Percentiles rank a stretch among this genome's conserved stretches.
These are phyloP conservation scores for Cryptosporidium andersoni DNA, from an alignment of 169 alveolate species.

Conservation along the genomic window DNA sequence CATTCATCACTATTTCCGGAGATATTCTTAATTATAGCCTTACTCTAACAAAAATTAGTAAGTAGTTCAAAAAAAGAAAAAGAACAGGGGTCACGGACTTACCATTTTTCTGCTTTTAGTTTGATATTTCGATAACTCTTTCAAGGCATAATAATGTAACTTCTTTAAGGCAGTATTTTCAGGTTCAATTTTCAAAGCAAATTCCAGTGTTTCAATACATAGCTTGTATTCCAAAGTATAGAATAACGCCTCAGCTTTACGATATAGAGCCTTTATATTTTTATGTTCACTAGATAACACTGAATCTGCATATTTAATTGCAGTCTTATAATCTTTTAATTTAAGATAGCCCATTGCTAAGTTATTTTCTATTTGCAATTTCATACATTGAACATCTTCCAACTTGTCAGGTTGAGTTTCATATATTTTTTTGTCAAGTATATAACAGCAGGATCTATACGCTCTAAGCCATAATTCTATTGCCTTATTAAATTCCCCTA, in stretches of 20 bases:
- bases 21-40: conserved; percentile 3
- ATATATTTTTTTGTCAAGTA: conserved; percentile 38
- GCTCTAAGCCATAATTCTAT: conserved; percentile 70
- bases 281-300: conserved; percentile 22
- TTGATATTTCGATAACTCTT: conserved; percentile 16
- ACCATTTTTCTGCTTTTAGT: conserved; percentile 50
- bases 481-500: conserved; percentile 52
- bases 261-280: conserved; percentile 60
- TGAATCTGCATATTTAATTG: conserved; percentile 41
- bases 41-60: conserved; percentile 6
- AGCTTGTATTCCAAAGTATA: conserved; percentile 32
- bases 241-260: conserved; percentile 45
- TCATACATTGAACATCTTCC: conserved; percentile 8
- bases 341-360: conserved; percentile 47
- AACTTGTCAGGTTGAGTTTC: conserved; percentile 35
- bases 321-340: conserved; percentile 27
- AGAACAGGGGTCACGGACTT: neutral
- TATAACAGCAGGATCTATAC: conserved; percentile 60
- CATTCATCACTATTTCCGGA: neutral
- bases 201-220: conserved; percentile 32
- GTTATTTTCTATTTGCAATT: conserved; percentile 55
- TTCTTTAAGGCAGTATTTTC: conserved; percentile 35
- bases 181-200: conserved; percentile 52
- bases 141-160: conserved; percentile 14
- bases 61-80: neutral